phyloP scores from a whole-genome alignment of 2,329 filamentous ascomycete genomes.

The Xylariaceae sp. region DNA sequence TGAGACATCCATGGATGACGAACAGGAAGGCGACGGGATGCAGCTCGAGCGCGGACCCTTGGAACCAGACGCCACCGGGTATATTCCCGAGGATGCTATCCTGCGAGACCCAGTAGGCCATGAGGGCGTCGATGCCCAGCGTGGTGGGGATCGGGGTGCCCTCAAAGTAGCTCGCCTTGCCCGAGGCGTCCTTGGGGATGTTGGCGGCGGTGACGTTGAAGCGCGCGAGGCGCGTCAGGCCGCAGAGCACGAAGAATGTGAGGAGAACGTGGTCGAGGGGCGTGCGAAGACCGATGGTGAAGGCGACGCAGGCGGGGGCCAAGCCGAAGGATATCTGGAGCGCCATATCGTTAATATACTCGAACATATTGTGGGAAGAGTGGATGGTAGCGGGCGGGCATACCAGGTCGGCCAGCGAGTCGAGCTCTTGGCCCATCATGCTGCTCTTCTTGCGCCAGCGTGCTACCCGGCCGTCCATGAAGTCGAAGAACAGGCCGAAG shows the following conservation, averaged over 20 bases:
- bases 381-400: conserved; percentile 21
- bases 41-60: conserved; percentile 70
- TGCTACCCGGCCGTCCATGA: conserved; percentile 95
- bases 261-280: conserved; percentile 74
- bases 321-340: conserved; percentile 89
- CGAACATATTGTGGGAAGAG: neutral
- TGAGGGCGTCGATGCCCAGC: conserved; percentile 72
- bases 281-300: conserved; percentile 84
- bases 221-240: conserved; percentile 85
- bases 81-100: conserved; percentile 75
- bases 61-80: conserved; percentile 67
- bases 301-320: conserved; percentile 80
- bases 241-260: conserved; percentile 89
- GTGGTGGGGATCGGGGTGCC: conserved; percentile 94
- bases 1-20: conserved; percentile 82
- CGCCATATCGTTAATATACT: neutral
- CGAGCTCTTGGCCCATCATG: conserved; percentile 95
- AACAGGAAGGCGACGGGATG: conserved; percentile 82
- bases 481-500: conserved; percentile 94
- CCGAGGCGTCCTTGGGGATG: conserved; percentile 84
- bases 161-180: conserved; percentile 95
- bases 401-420: conserved; percentile 93
- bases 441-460: conserved; percentile 96
- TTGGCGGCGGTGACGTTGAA: conserved; percentile 95
- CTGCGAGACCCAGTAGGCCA: conserved; percentile 84